Evolutionary conservation across 306 rosid species (phyloP).

Genomic region (Pterocarpus macrocarpus): DNA sequence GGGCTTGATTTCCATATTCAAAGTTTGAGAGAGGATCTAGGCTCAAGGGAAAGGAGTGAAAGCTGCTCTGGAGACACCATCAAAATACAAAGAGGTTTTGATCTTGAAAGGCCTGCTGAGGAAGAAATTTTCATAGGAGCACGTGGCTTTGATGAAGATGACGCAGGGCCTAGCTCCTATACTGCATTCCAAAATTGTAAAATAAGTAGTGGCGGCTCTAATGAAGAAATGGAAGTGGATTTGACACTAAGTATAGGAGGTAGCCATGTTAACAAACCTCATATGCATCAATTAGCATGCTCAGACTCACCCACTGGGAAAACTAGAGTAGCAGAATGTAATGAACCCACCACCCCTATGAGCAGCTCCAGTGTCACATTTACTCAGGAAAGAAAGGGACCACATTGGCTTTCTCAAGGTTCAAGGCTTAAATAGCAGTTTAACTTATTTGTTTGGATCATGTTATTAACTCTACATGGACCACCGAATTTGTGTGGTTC

Average conservation of each 20-base stretch:
- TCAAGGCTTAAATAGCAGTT: slow-evolving; percentile 74
- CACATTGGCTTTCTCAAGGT: slow-evolving; percentile 82
- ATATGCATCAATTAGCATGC: slow-evolving; percentile 39
- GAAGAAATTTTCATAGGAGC: slow-evolving; percentile 58
- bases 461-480: slow-evolving; percentile 52
- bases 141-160: slow-evolving; percentile 58
- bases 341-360: slow-evolving; percentile 76
- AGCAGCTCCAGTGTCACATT: slow-evolving; percentile 81
- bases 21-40: slow-evolving; percentile 60
- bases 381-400: slow-evolving; percentile 73
- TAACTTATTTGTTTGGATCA: slow-evolving; percentile 50
- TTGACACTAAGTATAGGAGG: slow-evolving; percentile 91
- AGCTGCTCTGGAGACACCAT: slow-evolving; percentile 66
- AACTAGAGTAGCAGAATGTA: slow-evolving; percentile 65
- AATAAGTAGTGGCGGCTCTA: slow-evolving; percentile 50
- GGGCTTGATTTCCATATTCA: slow-evolving; percentile 51
- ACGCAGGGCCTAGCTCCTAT: slow-evolving; percentile 61
- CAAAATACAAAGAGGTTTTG: slow-evolving; percentile 68
- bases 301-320: slow-evolving; percentile 45
- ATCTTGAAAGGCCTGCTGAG: slow-evolving; percentile 76
- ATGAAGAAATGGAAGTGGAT: slow-evolving; percentile 81
- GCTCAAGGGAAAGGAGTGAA: slow-evolving; percentile 64
- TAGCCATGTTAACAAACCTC: slow-evolving; percentile 59
- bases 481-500: slow-evolving; percentile 58
- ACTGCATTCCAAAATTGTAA: slow-evolving; percentile 46